These are phyloP conservation scores for Leptomonas pyrrhocoris DNA, from an alignment of 208 protist species.

Conservation along the genomic window DNA sequence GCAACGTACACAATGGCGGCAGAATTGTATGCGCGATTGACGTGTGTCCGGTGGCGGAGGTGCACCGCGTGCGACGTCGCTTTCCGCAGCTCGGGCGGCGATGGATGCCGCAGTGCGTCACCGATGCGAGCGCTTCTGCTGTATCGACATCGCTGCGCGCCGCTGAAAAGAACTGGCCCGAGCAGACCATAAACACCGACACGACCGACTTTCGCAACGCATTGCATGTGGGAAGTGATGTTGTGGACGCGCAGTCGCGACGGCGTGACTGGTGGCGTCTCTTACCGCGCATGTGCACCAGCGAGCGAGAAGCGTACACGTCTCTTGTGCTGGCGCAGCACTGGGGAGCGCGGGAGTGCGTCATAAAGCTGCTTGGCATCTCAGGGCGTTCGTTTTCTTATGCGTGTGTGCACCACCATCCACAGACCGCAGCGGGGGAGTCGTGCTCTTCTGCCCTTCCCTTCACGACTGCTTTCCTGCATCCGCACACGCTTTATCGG, in stretches of 20 bases:
- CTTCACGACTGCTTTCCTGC: constrained; percentile 28
- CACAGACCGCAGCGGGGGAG: neutral
- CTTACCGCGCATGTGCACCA: neutral
- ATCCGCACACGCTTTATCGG: constrained; percentile 10
- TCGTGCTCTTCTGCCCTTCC: neutral
- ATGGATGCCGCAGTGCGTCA: constrained; percentile 35
- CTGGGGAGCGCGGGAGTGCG: constrained; percentile 66
- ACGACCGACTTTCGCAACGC: neutral
- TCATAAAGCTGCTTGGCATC: constrained; percentile 64
- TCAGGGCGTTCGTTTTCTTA: constrained; percentile 45
- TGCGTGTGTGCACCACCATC: constrained; percentile 20
- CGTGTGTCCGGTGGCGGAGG: constrained; percentile 42
- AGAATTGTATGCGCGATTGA: constrained; percentile 42
- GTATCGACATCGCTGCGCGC: neutral
- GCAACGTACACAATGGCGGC: no score
- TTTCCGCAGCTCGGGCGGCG: constrained; percentile 31
- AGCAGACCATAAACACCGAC: neutral
- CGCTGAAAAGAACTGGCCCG: neutral
- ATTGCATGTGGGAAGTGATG: neutral
- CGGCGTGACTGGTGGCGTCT: constrained; percentile 24
- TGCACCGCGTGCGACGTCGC: constrained; percentile 37
- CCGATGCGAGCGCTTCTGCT: neutral
- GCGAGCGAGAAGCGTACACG: constrained; percentile 23
- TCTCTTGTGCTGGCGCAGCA: constrained; percentile 54
- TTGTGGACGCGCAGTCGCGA: neutral